Conservation (phyloP, 2,329 filamentous ascomycete species). For the Tolypocladium ovalisporum region DNA sequence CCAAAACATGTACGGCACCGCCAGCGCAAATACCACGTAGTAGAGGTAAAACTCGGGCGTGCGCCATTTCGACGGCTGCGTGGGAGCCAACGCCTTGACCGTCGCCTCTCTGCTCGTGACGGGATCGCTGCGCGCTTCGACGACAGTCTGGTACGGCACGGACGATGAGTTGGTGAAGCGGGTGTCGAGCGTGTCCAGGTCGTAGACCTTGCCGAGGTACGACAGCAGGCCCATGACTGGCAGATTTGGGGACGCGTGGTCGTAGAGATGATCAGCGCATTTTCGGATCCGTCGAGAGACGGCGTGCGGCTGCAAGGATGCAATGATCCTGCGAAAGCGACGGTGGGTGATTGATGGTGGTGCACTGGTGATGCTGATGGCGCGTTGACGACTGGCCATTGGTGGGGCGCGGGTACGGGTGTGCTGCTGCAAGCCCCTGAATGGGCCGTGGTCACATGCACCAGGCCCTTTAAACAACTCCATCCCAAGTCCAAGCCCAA, state of each 20-base stretch:
- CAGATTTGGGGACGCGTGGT: not conserved
- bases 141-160: conserved; percentile 50
- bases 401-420: not conserved
- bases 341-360: not conserved
- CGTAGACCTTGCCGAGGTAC: conserved; percentile 45
- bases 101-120: conserved; percentile 18
- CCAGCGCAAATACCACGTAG: conserved; percentile 52
- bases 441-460: not conserved
- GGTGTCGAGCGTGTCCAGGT: conserved; percentile 50
- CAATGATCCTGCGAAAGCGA: not conserved
- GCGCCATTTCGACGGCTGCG: conserved; percentile 64
- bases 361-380: not conserved
- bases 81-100: conserved; percentile 29
- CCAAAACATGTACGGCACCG: conserved; percentile 83
- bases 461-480: not conserved
- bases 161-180: conserved; percentile 59
- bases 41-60: conserved; percentile 83
- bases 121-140: conserved; percentile 38
- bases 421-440: not conserved
- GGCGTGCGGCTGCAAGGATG: not conserved
- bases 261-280: not conserved
- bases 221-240: conserved; percentile 27
- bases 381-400: not conserved
- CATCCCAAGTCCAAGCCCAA: not conserved
- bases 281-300: not conserved